phyloP scores from a whole-genome alignment of 1,284 basidiomycete species.

The Leccinum laetum region DNA sequence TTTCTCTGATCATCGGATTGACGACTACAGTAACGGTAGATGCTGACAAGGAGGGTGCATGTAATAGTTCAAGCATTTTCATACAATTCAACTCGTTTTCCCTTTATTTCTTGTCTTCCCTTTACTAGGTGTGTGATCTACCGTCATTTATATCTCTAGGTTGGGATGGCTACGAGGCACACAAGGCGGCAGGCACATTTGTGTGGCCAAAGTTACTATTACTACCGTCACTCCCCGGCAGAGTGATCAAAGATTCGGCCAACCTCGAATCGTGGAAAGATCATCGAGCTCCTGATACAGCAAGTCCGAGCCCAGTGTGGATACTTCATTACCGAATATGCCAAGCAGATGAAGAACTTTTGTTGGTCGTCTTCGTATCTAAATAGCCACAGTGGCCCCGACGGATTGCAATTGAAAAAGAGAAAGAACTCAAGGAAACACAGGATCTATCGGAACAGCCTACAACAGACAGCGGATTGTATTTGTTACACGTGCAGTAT shows the following conservation, averaged over 20 bases:
- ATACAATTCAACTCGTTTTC: slow-evolving; percentile 14
- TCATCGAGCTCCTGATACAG: too few relatives aligned
- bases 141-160: not conserved
- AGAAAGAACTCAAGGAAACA: not conserved
- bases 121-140: not conserved
- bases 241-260: too few relatives aligned
- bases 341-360: too few relatives aligned
- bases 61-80: slow-evolving; percentile 24
- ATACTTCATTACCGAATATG: too few relatives aligned
- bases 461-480: not conserved
- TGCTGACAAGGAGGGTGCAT: slow-evolving; percentile 5
- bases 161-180: not conserved
- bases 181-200: too few relatives aligned
- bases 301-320: too few relatives aligned
- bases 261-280: too few relatives aligned
- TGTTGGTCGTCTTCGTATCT: not conserved
- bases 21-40: slow-evolving; percentile 5
- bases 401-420: too few relatives aligned
- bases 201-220: too few relatives aligned
- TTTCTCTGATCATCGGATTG: slow-evolving; percentile 3
- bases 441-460: slow-evolving; percentile 2
- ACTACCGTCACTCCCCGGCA: too few relatives aligned
- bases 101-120: not conserved
- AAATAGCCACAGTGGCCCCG: not conserved
- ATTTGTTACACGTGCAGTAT: slow-evolving; percentile 11